Base-by-base conservation (phyloP, 805 yeast species). In the Jamesozyma hellenica region DNA sequence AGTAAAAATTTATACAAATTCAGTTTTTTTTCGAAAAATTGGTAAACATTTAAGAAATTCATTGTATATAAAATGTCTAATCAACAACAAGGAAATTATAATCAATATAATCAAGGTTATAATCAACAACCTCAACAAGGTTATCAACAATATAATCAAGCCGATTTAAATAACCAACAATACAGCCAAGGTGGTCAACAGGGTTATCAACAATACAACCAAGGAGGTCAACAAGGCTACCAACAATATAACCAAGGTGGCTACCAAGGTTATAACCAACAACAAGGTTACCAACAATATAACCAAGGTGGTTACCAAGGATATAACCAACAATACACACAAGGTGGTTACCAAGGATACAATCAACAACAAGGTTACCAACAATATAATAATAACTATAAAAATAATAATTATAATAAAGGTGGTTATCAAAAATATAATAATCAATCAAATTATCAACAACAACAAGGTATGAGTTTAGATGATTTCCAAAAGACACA, bases 401-500 rank as follows among this genome's bases (percentile, higher is more conserved):
- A 28, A 12, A 10, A 55, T 45, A 26, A 40, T 40, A 49, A 48
- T 11, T 48, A 50, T 36, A 44, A 46, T 45, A 42, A 49, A 38
- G 50, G 54, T 27, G 54, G 53, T 14, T 45, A 48, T 44, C 39
- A 51, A 28, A 45, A 32, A n/a, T 33, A 51, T 39, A 43, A 45
- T 32, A 39, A 15, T 30, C 41, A 28, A 17, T n/a, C n/a, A n/a
- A n/a, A n/a, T n/a, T n/a, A n/a, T n/a, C 23, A 21, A 21, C 38
- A 23, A 31, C 60, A 53, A 30, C 68, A 67, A 52, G 79, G 78
- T 45, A 77, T 84, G 85, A 73, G 88, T 30, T 70, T 85, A 52
- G 94, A 86, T 39, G 94, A 84, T 49, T 85, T 77, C 65, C 80
- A 82, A 57, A 79, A 79, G 57, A 83, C 79, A 56, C 72, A 77